Conservation (phyloP, 495 filamentous ascomycete species). For the Aspergillus campestris region DNA sequence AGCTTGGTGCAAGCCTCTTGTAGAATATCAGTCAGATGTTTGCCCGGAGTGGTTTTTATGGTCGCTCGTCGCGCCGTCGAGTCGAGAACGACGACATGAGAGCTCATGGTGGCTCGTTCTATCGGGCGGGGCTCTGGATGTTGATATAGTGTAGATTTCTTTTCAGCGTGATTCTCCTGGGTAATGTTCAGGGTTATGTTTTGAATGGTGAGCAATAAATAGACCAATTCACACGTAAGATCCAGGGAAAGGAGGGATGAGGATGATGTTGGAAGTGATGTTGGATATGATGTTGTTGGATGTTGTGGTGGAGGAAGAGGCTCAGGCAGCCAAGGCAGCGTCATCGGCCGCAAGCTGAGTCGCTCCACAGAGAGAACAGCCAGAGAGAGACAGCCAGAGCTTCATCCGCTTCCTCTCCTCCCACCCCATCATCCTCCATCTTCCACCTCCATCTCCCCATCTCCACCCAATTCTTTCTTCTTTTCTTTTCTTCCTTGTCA, state of each 20-base stretch:
- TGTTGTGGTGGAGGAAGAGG: not conserved
- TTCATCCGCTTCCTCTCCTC: constrained; percentile 9
- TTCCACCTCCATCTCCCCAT: constrained; percentile 3
- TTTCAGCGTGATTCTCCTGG: too few relatives aligned
- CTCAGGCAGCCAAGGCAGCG: constrained; percentile 38
- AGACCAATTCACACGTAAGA: too few relatives aligned
- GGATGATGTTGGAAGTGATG: too few relatives aligned
- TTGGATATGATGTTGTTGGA: too few relatives aligned
- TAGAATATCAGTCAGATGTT: constrained; percentile 71
- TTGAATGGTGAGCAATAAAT: too few relatives aligned
- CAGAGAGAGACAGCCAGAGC: constrained; percentile 21
- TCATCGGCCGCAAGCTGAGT: constrained; percentile 33
- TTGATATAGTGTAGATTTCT: too few relatives aligned
- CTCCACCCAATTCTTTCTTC: constrained; percentile 4
- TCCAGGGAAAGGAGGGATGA: too few relatives aligned
- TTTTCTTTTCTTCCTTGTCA: not conserved
- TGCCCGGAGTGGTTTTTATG: constrained; percentile 77
- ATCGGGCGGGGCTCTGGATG: too few relatives aligned
- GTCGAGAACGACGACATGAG: constrained; percentile 83
- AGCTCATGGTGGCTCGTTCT: constrained; percentile 52
- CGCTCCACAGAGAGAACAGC: constrained; percentile 7
- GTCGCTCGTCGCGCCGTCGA: constrained; percentile 59
- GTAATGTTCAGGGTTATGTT: too few relatives aligned
- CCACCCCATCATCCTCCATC: constrained; percentile 9
- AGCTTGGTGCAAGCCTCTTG: constrained; percentile 80